A percentile compares a stretch with the other conserved stretches of the same genome.
These are phyloP conservation scores for Capronia americana DNA, from an alignment of 2,329 filamentous ascomycete species.

Conservation along the genomic window DNA sequence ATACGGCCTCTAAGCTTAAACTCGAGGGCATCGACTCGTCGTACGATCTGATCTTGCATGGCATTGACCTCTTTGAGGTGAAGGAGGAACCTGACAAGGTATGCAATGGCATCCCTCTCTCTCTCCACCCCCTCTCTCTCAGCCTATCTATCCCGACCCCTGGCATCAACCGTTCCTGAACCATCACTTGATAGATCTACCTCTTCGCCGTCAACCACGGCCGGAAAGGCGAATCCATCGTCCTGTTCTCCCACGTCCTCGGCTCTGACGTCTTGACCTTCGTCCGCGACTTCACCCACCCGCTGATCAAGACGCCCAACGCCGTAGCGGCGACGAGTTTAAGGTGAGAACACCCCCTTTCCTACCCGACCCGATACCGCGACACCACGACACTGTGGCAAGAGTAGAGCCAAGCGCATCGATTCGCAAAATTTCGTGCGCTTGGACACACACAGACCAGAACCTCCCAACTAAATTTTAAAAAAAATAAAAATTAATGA, in stretches of 20 bases:
- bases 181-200: conserved; percentile 22
- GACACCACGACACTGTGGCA: background rate
- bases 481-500: no score
- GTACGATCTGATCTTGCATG: conserved; percentile 31
- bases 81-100: conserved; percentile 26
- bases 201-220: conserved; percentile 34
- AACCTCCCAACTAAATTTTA: background rate
- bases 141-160: background rate
- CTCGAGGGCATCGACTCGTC: conserved; percentile 28
- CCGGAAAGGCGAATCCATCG: conserved; percentile 26
- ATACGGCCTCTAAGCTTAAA: conserved; percentile 21
- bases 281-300: conserved; percentile 26
- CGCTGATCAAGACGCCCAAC: conserved; percentile 33
- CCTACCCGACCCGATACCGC: no score
- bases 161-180: background rate
- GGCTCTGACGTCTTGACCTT: conserved; percentile 28
- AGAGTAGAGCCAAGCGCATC: no score
- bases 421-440: no score
- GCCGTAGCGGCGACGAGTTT: conserved; percentile 28
- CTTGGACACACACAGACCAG: no score
- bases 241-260: conserved; percentile 28
- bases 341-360: conserved; percentile 16
- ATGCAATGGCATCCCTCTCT: background rate
- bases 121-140: background rate
- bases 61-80: conserved; percentile 26